Evolutionary conservation across 1,284 basidiomycete species (phyloP).

Genomic region (Golubevia sp.): DNA sequence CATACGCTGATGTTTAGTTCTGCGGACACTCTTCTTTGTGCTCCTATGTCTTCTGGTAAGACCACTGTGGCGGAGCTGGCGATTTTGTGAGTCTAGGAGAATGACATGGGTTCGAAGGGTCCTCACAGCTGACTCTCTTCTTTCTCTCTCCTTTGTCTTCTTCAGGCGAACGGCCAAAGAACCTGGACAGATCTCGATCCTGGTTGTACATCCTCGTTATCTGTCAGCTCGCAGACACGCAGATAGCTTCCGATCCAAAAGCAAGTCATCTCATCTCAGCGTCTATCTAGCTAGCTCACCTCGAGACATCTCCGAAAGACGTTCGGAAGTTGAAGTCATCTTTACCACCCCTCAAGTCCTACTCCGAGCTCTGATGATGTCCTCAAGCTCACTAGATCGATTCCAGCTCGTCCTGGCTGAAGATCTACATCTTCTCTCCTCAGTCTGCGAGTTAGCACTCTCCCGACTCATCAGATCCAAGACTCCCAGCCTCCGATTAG

Average conservation of each 20-base stretch:
- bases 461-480: slow-evolving; percentile 69
- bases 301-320: slow-evolving; percentile 22
- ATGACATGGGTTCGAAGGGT: slow-evolving; percentile 59
- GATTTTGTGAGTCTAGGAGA: slow-evolving; percentile 69
- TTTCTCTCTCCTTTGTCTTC: neutral
- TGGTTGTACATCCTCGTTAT: slow-evolving; percentile 48
- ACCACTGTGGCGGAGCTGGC: slow-evolving; percentile 74
- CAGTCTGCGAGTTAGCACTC: slow-evolving; percentile 80
- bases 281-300: slow-evolving; percentile 56
- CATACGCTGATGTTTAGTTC: slow-evolving; percentile 79
- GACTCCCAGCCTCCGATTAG: slow-evolving; percentile 71
- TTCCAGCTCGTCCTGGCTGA: slow-evolving; percentile 79
- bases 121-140: slow-evolving; percentile 35
- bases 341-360: slow-evolving; percentile 62
- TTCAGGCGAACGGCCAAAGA: slow-evolving; percentile 16
- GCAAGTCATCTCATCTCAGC: slow-evolving; percentile 31
- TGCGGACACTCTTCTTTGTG: slow-evolving; percentile 77
- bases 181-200: slow-evolving; percentile 2
- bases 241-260: slow-evolving; percentile 66
- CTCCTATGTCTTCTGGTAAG: slow-evolving; percentile 82
- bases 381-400: slow-evolving; percentile 58
- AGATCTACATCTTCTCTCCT: slow-evolving; percentile 81
- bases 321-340: slow-evolving; percentile 25
- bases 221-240: slow-evolving; percentile 64
- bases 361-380: slow-evolving; percentile 38